phyloP scores from a whole-genome alignment of 495 filamentous ascomycete genomes.

The Tuber indicum region DNA sequence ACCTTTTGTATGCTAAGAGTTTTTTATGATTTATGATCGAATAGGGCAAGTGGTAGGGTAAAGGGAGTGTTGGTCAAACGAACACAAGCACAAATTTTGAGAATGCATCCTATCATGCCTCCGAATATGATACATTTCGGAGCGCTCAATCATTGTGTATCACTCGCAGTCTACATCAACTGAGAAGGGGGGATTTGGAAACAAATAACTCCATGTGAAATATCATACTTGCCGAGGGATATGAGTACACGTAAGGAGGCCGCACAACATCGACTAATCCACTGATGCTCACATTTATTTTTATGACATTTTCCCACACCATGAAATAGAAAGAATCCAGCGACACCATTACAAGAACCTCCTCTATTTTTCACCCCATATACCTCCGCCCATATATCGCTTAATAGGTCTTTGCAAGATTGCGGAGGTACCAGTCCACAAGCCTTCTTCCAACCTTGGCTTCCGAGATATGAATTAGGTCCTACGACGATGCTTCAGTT shows the following conservation, averaged over 20 bases:
- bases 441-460: conserved; percentile 94
- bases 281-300: background rate
- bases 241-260: background rate
- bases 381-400: conserved; percentile 1
- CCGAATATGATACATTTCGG: background rate
- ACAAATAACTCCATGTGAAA: background rate
- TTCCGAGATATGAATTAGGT: conserved; percentile 96
- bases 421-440: conserved; percentile 98
- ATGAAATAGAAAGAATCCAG: background rate
- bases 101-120: background rate
- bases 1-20: background rate
- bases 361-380: background rate
- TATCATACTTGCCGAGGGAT: background rate
- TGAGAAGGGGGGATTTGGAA: background rate
- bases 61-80: background rate
- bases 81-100: background rate
- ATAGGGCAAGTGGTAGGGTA: background rate
- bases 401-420: conserved; percentile 87
- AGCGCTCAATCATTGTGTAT: background rate
- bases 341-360: background rate
- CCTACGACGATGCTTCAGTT: conserved; percentile 46
- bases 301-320: background rate
- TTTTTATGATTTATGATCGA: background rate
- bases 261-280: background rate
- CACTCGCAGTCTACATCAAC: background rate